Evolutionary conservation across 2,329 filamentous ascomycete species (phyloP), one percentile per base, ranked within the genome.

Genomic region (Teratosphaeria viscida): DNA sequence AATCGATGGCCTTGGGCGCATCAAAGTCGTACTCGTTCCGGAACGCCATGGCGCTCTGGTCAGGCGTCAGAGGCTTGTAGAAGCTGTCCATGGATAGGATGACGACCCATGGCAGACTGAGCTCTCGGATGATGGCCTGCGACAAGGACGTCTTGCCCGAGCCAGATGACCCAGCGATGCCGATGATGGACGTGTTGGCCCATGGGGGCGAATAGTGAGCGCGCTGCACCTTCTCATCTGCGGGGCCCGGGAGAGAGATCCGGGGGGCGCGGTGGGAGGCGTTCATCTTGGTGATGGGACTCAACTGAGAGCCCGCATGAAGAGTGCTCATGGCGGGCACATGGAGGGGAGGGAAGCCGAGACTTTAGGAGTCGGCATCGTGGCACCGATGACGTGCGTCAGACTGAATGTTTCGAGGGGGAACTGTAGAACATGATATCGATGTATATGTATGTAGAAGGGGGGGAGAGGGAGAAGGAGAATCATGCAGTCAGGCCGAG

Each of bases 1-100:
- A 99, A 73, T 99, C 94, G 69, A 97, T 90, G 5, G 94, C 92
- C 75, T 92, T 85, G 14, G 94, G 94, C 8, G 92, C 86, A 73
- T 99, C 94, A 76, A 99, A 96, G 72, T 99, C 94, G 74, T 89
- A 96, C 71, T 97, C 90, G 71, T 96, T 96, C 61, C 78, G 78
- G 75, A 96, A 96, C 0, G 94, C 94, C 67, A 84, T 82, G 64
- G 79, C 84, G 57, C 90, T 92, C 71, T 94, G 81, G 70, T 92
- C 91, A 2, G 85, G 80, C 19, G 84, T 88, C 66, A 99, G 78
- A 19, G 87, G 88, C 76, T 96, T 97, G 78, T 99, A 99, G 75
- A 96, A 99, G 12, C 92, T 96, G 75, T 99, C 94, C 87, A 99
- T 97, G 52, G 92, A 95, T 68, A 99, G 76, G 75, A 99, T 96